Conservation (phyloP, 306 rosid genomes). For the Quercus variabilis region DNA sequence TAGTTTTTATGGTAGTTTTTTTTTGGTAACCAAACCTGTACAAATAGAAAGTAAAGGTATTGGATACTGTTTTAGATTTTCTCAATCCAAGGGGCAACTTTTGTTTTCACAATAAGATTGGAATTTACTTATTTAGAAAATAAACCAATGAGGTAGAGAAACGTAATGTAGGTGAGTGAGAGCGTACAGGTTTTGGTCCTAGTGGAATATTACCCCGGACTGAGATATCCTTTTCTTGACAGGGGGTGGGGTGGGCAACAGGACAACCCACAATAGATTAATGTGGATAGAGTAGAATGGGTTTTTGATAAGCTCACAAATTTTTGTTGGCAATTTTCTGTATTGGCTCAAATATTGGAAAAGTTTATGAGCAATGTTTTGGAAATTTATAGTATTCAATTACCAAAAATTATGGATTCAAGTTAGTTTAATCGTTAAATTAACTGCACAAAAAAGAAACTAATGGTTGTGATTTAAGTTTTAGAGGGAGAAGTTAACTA, state of each 20-base stretch:
- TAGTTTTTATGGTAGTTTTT: not conserved
- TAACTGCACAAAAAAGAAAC: too few relatives aligned
- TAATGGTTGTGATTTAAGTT: too few relatives aligned
- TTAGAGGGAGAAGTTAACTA: too few relatives aligned
- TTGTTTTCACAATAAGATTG: too few relatives aligned
- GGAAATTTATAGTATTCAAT: too few relatives aligned
- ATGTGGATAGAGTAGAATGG: not conserved
- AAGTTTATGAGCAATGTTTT: too few relatives aligned
- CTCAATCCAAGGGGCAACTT: not conserved
- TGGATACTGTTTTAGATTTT: not conserved
- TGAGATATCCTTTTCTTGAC: conserved; percentile 19
- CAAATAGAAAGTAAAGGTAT: too few relatives aligned
- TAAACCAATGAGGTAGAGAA: not conserved
- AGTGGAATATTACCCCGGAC: too few relatives aligned
- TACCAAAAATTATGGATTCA: too few relatives aligned
- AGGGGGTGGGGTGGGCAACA: not conserved
- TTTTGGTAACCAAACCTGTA: too few relatives aligned
- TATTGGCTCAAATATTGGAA: not conserved
- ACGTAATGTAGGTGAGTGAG: not conserved
- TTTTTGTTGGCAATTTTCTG: not conserved
- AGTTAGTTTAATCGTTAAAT: too few relatives aligned
- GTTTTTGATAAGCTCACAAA: not conserved
- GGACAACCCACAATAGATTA: too few relatives aligned
- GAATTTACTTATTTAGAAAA: not conserved
- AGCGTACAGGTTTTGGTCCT: not conserved